Evolutionary conservation across 2,329 filamentous ascomycete genomes (phyloP).

Genomic region (Macrophomina phaseolina): DNA sequence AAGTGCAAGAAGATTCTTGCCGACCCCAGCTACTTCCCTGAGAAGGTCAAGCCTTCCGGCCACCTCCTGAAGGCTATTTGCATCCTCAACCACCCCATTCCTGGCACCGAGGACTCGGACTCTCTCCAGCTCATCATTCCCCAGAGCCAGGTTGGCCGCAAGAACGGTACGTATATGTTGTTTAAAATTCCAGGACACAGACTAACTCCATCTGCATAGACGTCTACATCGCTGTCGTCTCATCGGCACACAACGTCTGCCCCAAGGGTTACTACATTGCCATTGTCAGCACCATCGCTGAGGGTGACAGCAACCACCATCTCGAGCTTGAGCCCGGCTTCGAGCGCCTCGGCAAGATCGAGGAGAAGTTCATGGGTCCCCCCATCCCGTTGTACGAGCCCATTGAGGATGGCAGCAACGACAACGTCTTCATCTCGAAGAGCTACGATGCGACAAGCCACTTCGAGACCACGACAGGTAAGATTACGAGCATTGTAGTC

Average conservation of each 20-base stretch:
- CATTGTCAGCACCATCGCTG: constrained; percentile 96
- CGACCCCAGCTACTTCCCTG: constrained; percentile 94
- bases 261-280: constrained; percentile 99
- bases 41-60: constrained; percentile 84
- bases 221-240: constrained; percentile 96
- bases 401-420: constrained; percentile 76
- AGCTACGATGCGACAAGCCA: constrained; percentile 98
- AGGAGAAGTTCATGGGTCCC: constrained; percentile 95
- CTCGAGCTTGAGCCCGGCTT: constrained; percentile 91
- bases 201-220: constrained; percentile 58
- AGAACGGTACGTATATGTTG: constrained; percentile 72
- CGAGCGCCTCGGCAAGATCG: constrained; percentile 88
- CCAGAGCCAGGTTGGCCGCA: constrained; percentile 94
- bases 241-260: constrained; percentile 95
- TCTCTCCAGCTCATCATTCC: constrained; percentile 96
- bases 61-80: constrained; percentile 96
- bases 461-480: constrained; percentile 85
- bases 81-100: constrained; percentile 92
- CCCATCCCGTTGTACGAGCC: constrained; percentile 96
- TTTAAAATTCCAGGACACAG: too few relatives aligned
- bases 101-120: constrained; percentile 86
- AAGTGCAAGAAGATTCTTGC: constrained; percentile 96
- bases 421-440: constrained; percentile 97
- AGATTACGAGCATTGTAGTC: constrained; percentile 30
- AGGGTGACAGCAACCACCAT: constrained; percentile 90